phyloP scores from a whole-genome alignment of 176 grass and related monocot species.

The Saccharum spontaneum region DNA sequence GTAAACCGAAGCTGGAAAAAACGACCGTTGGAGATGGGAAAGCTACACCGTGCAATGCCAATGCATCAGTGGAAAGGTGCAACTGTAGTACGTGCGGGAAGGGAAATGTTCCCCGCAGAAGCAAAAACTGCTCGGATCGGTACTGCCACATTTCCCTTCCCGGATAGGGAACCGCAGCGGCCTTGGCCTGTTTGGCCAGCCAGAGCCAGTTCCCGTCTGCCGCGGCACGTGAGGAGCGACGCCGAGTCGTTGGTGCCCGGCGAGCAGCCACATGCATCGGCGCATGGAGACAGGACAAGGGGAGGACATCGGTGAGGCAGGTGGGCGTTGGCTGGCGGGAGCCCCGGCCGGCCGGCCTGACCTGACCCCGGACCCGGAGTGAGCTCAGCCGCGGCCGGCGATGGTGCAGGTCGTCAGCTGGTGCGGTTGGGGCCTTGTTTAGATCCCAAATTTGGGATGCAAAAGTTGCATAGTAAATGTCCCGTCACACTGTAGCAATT shows the following conservation, averaged over 20 bases:
- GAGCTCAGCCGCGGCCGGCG: too few relatives aligned
- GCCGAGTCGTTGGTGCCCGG: not conserved
- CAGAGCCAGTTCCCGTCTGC: too few relatives aligned
- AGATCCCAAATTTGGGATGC: too few relatives aligned
- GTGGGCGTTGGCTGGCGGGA: slow-evolving; percentile 22
- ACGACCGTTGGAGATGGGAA: not conserved
- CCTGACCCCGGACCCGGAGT: not conserved
- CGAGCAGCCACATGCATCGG: slow-evolving; percentile 1
- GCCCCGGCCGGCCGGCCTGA: not conserved
- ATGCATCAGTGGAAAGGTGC: not conserved
- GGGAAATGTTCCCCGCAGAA: not conserved
- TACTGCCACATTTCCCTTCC: not conserved
- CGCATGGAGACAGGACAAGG: not conserved
- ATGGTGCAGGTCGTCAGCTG: too few relatives aligned
- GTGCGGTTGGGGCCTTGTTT: too few relatives aligned
- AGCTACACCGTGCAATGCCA: not conserved
- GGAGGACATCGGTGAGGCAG: slow-evolving; percentile 24
- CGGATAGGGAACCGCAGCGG: not conserved
- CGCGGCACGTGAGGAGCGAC: not conserved
- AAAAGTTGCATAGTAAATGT: too few relatives aligned
- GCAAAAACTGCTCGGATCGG: not conserved
- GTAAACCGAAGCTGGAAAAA: too few relatives aligned
- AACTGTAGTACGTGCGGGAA: not conserved
- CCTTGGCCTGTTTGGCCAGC: not conserved
- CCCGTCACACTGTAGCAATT: too few relatives aligned